Percentiles rank a stretch among this genome's conserved stretches.
These are phyloP conservation scores for Podaxis mareebaensis DNA, from an alignment of 768 basidiomycete species.

Conservation along the genomic window DNA sequence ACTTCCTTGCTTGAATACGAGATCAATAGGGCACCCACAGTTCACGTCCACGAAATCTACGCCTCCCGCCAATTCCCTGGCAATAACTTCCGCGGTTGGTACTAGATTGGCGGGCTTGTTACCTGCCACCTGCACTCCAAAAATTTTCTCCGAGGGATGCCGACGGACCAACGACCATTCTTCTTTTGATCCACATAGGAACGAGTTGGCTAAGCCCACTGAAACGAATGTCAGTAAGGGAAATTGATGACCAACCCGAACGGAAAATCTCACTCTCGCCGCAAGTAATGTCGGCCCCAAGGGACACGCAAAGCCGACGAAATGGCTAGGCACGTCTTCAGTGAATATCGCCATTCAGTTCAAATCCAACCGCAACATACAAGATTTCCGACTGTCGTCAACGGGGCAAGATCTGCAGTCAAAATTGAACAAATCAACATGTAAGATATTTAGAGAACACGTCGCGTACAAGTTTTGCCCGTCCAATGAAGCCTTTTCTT, in stretches of 20 bases:
- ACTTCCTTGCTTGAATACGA: slow-evolving; percentile 89
- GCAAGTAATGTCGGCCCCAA: slow-evolving; percentile 93
- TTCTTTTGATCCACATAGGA: slow-evolving; percentile 84
- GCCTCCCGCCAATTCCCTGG: slow-evolving; percentile 59
- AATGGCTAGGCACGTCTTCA: slow-evolving; percentile 64
- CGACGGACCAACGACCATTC: slow-evolving; percentile 94
- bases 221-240: slow-evolving; percentile 3
- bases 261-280: slow-evolving; percentile 70
- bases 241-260: slow-evolving; percentile 6
- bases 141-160: slow-evolving; percentile 83
- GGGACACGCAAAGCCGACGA: slow-evolving; percentile 80
- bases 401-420: slow-evolving; percentile 49
- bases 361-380: slow-evolving; percentile 40
- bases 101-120: slow-evolving; percentile 80
- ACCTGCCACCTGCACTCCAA: slow-evolving; percentile 93
- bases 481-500: slow-evolving; percentile 87
- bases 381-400: slow-evolving; percentile 95
- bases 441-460: background rate
- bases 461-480: slow-evolving; percentile 75
- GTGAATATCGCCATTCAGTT: background rate
- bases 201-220: slow-evolving; percentile 95
- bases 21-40: slow-evolving; percentile 96
- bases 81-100: slow-evolving; percentile 79
- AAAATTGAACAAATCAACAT: background rate
- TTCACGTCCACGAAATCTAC: slow-evolving; percentile 96